phyloP scores from a whole-genome alignment of 176 grass and related monocot species.

The Tillandsia fasciculata region DNA sequence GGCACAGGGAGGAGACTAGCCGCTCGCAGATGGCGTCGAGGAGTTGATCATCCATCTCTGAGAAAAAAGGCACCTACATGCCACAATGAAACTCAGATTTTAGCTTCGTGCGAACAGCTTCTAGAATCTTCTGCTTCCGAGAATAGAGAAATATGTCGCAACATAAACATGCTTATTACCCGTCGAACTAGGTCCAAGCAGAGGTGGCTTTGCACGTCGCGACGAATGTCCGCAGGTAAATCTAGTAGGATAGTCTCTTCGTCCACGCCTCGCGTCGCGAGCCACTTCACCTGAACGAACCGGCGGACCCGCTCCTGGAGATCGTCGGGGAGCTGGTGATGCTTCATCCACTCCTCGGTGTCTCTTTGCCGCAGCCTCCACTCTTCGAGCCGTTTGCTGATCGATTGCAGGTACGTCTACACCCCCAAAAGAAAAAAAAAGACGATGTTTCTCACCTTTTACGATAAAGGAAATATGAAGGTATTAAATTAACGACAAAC shows the following conservation, averaged over 20 bases:
- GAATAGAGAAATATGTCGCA: no score
- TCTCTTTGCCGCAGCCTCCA: slow-evolving; percentile 73
- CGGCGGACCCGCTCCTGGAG: slow-evolving; percentile 73
- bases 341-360: slow-evolving; percentile 87
- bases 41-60: slow-evolving; percentile 87
- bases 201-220: slow-evolving; percentile 89
- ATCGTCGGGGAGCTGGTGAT: slow-evolving; percentile 58
- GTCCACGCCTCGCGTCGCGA: slow-evolving; percentile 78
- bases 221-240: slow-evolving; percentile 75
- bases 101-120: not conserved
- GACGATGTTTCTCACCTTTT: not conserved
- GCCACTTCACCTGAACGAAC: slow-evolving; percentile 95
- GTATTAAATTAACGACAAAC: no score
- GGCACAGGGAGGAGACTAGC: slow-evolving; percentile 64
- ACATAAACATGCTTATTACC: slow-evolving; percentile 31
- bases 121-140: no score
- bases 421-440: slow-evolving; percentile 2
- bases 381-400: slow-evolving; percentile 78
- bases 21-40: slow-evolving; percentile 80
- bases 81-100: not conserved
- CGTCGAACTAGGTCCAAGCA: slow-evolving; percentile 91
- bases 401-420: slow-evolving; percentile 75
- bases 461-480: no score
- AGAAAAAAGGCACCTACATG: slow-evolving; percentile 84
- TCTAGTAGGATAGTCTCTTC: slow-evolving; percentile 76